These are phyloP conservation scores for Aspergillus ibericus DNA, from an alignment of 2,329 filamentous ascomycete genomes.

Conservation along the genomic window DNA sequence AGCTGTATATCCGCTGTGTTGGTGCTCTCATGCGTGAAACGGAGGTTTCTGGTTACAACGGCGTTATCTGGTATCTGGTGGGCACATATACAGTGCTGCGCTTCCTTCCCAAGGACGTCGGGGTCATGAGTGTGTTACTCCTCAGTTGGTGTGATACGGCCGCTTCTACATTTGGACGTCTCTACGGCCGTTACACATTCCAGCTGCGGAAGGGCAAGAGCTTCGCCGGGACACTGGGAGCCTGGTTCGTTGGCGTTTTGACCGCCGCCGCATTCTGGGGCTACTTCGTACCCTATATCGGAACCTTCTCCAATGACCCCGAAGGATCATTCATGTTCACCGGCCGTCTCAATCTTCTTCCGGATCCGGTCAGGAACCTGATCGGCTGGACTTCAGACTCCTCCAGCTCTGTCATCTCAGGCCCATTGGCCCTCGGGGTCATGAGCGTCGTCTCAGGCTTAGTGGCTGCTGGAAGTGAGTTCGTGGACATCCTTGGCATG, in stretches of 20 bases:
- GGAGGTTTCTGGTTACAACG: slow-evolving; percentile 91
- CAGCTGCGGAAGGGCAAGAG: slow-evolving; percentile 85
- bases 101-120: slow-evolving; percentile 91
- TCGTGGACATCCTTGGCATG: slow-evolving; percentile 87
- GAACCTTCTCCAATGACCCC: slow-evolving; percentile 68
- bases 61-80: slow-evolving; percentile 93
- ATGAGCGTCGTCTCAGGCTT: slow-evolving; percentile 88
- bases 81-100: slow-evolving; percentile 83
- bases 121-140: slow-evolving; percentile 82
- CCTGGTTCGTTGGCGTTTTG: slow-evolving; percentile 76
- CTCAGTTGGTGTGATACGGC: slow-evolving; percentile 98
- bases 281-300: slow-evolving; percentile 69
- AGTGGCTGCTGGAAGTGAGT: slow-evolving; percentile 83
- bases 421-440: slow-evolving; percentile 70
- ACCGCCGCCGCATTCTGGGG: slow-evolving; percentile 89
- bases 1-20: slow-evolving; percentile 77
- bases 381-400: slow-evolving; percentile 62
- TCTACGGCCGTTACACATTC: slow-evolving; percentile 87
- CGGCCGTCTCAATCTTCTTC: slow-evolving; percentile 68
- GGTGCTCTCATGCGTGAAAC: slow-evolving; percentile 96
- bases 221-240: slow-evolving; percentile 81
- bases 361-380: slow-evolving; percentile 56
- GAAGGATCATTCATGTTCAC: slow-evolving; percentile 76
- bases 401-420: slow-evolving; percentile 59
- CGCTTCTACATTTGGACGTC: slow-evolving; percentile 86